Evolutionary conservation across 2,329 filamentous ascomycete species (phyloP).

Genomic region (Lachnellula suecica): DNA sequence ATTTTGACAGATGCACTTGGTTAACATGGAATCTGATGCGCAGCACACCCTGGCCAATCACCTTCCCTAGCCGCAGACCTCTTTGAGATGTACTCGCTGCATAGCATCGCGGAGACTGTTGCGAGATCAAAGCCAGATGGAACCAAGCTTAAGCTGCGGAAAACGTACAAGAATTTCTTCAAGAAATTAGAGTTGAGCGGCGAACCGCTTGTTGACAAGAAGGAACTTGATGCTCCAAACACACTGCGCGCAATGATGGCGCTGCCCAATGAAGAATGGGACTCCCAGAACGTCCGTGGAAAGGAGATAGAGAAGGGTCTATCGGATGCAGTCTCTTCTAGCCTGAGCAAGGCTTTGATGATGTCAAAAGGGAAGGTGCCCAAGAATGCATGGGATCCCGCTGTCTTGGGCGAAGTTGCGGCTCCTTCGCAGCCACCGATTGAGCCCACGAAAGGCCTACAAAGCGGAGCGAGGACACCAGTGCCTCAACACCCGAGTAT

Average conservation of each 20-base stretch:
- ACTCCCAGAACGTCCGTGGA: conserved; percentile 51
- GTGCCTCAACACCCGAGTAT: conserved; percentile 14
- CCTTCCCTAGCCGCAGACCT: conserved; percentile 55
- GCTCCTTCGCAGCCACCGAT: conserved; percentile 7
- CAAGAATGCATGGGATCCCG: conserved; percentile 54
- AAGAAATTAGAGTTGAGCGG: conserved; percentile 62
- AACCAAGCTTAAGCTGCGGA: conserved; percentile 65
- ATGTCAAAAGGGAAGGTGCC: conserved; percentile 58
- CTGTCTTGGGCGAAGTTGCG: conserved; percentile 56
- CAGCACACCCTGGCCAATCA: conserved; percentile 37
- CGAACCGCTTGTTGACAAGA: conserved; percentile 59
- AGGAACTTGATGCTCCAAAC: conserved; percentile 49
- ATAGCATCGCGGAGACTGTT: conserved; percentile 57
- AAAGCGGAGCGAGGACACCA: conserved; percentile 17
- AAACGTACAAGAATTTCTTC: conserved; percentile 69
- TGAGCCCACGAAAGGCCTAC: conserved; percentile 14
- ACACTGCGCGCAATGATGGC: conserved; percentile 53
- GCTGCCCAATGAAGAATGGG: conserved; percentile 57
- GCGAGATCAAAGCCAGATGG: conserved; percentile 64
- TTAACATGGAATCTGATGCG: conserved; percentile 33
- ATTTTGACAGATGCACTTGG: conserved; percentile 27
- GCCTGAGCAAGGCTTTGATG: conserved; percentile 50
- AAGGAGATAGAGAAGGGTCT: conserved; percentile 56
- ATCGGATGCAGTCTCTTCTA: conserved; percentile 41
- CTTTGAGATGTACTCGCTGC: conserved; percentile 57